Conservation (phyloP, 164 flowering plant genomes). For the Tinospora cordifolia region DNA sequence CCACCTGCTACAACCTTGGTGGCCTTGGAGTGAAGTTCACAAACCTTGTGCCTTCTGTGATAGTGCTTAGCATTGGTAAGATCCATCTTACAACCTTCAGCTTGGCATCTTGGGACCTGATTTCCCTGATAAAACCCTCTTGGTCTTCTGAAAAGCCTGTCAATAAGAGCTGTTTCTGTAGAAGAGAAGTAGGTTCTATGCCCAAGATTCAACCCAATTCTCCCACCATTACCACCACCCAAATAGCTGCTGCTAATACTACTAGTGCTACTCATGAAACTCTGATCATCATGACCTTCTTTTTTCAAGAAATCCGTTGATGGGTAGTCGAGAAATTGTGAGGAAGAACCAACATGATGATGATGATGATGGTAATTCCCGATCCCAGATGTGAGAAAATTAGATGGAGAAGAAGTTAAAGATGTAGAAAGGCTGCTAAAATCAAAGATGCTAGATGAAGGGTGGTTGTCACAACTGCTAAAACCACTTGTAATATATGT, state of each 20-base stretch:
- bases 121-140: slow-evolving; percentile 20
- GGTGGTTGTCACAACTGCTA: slow-evolving; percentile 5
- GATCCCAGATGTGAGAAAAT: neutral
- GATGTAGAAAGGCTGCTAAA: slow-evolving; percentile 5
- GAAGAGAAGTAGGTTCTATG: slow-evolving; percentile 29
- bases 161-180: slow-evolving; percentile 18
- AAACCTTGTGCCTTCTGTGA: slow-evolving; percentile 27
- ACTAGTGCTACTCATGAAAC: neutral
- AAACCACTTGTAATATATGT: no score
- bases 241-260: neutral
- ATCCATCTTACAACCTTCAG: slow-evolving; percentile 26
- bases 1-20: slow-evolving; percentile 24
- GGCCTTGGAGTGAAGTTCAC: slow-evolving; percentile 31
- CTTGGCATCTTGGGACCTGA: slow-evolving; percentile 28
- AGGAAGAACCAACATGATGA: neutral
- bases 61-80: slow-evolving; percentile 26
- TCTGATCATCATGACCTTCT: slow-evolving; percentile 2
- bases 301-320: slow-evolving; percentile 16
- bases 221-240: slow-evolving; percentile 2
- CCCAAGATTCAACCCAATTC: slow-evolving; percentile 26
- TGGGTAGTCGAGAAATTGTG: slow-evolving; percentile 11
- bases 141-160: slow-evolving; percentile 21
- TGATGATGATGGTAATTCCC: no score
- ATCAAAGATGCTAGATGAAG: slow-evolving; percentile 19
- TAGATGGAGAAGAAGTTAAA: slow-evolving; percentile 5